phyloP scores from a whole-genome alignment of 495 filamentous ascomycete genomes.

The Elaphomyces granulatus region DNA sequence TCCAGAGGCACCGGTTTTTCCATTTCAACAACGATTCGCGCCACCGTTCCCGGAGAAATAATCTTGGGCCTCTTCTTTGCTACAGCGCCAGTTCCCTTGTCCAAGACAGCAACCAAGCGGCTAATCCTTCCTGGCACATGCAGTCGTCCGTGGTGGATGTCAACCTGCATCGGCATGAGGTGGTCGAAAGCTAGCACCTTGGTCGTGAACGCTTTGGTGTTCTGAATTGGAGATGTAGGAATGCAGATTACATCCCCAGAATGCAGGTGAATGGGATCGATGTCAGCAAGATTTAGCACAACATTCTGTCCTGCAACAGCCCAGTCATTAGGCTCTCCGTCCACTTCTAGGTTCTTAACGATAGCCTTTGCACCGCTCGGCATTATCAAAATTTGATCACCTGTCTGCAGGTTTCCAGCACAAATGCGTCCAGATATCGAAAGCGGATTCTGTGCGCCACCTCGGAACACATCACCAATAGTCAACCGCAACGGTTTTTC shows the following conservation, averaged over 20 bases:
- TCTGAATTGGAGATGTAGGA: slow-evolving; percentile 48
- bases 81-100: slow-evolving; percentile 53
- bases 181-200: slow-evolving; percentile 86
- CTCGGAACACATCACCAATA: slow-evolving; percentile 70
- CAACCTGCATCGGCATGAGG: slow-evolving; percentile 73
- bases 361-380: slow-evolving; percentile 65
- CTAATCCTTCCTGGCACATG: slow-evolving; percentile 63
- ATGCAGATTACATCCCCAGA: slow-evolving; percentile 77
- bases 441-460: slow-evolving; percentile 55
- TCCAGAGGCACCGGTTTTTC: slow-evolving; percentile 66
- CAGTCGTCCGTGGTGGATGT: slow-evolving; percentile 73
- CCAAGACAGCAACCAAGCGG: slow-evolving; percentile 52
- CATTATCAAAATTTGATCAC: slow-evolving; percentile 64
- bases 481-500: slow-evolving; percentile 74
- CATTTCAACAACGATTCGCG: slow-evolving; percentile 57
- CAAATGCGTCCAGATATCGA: slow-evolving; percentile 80
- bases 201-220: slow-evolving; percentile 52
- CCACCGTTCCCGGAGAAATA: slow-evolving; percentile 55
- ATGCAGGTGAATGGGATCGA: slow-evolving; percentile 68
- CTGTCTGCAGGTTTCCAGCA: slow-evolving; percentile 65
- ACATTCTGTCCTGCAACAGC: slow-evolving; percentile 92
- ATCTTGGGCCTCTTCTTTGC: slow-evolving; percentile 76
- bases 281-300: slow-evolving; percentile 67
- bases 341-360: slow-evolving; percentile 64
- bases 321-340: slow-evolving; percentile 63